Percentiles rank a stretch among this genome's conserved stretches.
These are phyloP conservation scores for Syzygium grande DNA, from an alignment of 345 rosid genomes.

Conservation along the genomic window DNA sequence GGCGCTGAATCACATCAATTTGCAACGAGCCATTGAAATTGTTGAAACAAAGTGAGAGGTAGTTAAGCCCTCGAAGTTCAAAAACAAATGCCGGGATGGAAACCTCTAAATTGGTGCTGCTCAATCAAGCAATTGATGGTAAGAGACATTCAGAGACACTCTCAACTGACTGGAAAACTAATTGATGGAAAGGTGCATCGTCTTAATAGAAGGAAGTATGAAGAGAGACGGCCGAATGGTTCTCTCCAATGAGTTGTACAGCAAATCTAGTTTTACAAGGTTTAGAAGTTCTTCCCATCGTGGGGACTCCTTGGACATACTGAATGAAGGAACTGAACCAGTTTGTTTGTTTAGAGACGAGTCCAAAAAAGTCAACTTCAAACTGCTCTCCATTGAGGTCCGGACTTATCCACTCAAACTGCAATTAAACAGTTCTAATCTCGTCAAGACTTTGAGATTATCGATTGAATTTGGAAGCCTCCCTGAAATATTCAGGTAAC, in stretches of 20 bases:
- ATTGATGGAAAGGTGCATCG: conserved; percentile 3
- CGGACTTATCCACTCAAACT: conserved; percentile 16
- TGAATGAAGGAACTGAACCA: conserved; percentile 22
- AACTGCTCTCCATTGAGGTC: conserved; percentile 7
- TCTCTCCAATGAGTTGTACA: conserved; percentile 18
- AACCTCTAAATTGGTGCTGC: conserved; percentile 25
- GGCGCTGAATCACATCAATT: conserved; percentile 10
- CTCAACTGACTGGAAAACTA: conserved; percentile 8
- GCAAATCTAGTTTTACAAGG: conserved; percentile 15
- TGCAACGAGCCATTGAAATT: conserved; percentile 24
- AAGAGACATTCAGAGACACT: not conserved
- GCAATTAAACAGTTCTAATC: not conserved
- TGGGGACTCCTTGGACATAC: not conserved
- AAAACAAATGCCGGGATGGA: conserved; percentile 2
- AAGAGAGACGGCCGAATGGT: conserved; percentile 13
- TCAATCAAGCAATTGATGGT: conserved; percentile 15
- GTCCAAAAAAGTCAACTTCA: conserved; percentile 13
- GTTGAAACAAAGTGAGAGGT: conserved; percentile 26
- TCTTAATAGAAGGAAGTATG: not conserved
- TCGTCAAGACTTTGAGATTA: too few species aligned
- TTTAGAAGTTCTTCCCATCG: conserved; percentile 14
- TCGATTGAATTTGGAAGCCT: too few species aligned
- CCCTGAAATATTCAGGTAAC: too few species aligned
- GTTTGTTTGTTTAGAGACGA: conserved; percentile 15
- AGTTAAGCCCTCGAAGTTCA: conserved; percentile 6